Base-by-base conservation (phyloP, 306 rosid species). In the Hippophae rhamnoides region DNA sequence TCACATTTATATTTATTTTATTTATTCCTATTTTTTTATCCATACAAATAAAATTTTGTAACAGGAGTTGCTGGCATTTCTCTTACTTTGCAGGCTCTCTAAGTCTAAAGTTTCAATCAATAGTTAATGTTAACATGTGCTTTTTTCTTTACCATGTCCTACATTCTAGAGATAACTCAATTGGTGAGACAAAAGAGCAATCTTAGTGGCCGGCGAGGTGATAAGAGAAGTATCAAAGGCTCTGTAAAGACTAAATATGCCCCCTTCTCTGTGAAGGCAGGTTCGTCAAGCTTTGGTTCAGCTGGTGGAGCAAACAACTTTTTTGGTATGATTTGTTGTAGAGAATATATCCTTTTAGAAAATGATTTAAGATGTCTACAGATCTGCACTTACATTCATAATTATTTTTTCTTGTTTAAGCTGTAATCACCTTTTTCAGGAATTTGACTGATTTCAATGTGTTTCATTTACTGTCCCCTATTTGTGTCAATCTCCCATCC, bases 171-270 rank as follows among this genome's bases (percentile, higher is more conserved):
- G 70, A 85, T 82, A 74, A 54, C 71, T 71, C 94, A 80, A 51
- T 60, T 64, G 58, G 68, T 58, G 63, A 93, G 80, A 79, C 99
- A 86, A 68, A 93, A 79, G 80, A 84, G 67, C 55, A 81, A 59
- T 72, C 40, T 62, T 56, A 80, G 55, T 54, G 55, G 76, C 81
- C 88, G 84, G 82, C 88, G 99, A 57, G 81, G 84, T 53, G 99
- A 88, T 71, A 85, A 76, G 83, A 86, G 79, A 77, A 84, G 62
- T 79, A 74, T 72, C 67, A 88, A 83, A 74, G 80, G 75, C 57
- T 85, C 88, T 52, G 72, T 72, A 6, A 93, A 84, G 86, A 63
- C 81, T 62, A 93, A 84, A 78, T 76, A 78, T 50, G 97, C 88
- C 61, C 79, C 94, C 57, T 78, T 79, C 57, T 78, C 94, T 14